phyloP scores from a whole-genome alignment of 2,329 filamentous ascomycete species.

The Aspergillus thermomutatus region DNA sequence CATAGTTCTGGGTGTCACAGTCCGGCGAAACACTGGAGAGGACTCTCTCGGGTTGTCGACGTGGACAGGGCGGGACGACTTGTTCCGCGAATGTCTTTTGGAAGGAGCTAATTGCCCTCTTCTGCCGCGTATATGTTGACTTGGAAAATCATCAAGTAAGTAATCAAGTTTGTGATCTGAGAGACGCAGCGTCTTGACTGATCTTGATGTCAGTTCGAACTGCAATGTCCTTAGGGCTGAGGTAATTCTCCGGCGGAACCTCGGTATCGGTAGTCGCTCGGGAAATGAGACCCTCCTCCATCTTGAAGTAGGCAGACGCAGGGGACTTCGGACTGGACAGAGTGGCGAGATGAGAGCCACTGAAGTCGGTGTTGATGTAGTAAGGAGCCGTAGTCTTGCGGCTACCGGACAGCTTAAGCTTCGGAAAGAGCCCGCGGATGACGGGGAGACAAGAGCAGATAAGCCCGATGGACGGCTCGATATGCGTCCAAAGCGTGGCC shows the following conservation, averaged over 20 bases:
- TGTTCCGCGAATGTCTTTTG: neutral
- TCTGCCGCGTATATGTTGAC: neutral
- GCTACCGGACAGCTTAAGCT: slow-evolving; percentile 19
- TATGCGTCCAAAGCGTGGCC: slow-evolving; percentile 33
- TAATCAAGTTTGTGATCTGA: slow-evolving; percentile 7
- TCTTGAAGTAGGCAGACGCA: slow-evolving; percentile 25
- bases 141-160: neutral
- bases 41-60: neutral
- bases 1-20: neutral
- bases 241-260: slow-evolving; percentile 10
- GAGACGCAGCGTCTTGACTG: slow-evolving; percentile 19
- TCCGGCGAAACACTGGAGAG: neutral
- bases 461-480: slow-evolving; percentile 33
- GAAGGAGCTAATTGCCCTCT: neutral
- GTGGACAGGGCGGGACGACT: neutral
- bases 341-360: slow-evolving; percentile 21
- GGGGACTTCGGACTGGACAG: slow-evolving; percentile 21
- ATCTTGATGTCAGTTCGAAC: slow-evolving; percentile 32
- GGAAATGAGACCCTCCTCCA: slow-evolving; percentile 22
- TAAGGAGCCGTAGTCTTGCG: slow-evolving; percentile 20
- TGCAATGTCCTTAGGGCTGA: slow-evolving; percentile 22
- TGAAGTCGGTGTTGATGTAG: slow-evolving; percentile 26
- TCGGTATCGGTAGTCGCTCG: slow-evolving; percentile 14
- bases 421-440: slow-evolving; percentile 32
- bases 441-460: slow-evolving; percentile 35